Evolutionary conservation across 495 filamentous ascomycete species (phyloP).

Genomic region (Neurospora tetraspora): DNA sequence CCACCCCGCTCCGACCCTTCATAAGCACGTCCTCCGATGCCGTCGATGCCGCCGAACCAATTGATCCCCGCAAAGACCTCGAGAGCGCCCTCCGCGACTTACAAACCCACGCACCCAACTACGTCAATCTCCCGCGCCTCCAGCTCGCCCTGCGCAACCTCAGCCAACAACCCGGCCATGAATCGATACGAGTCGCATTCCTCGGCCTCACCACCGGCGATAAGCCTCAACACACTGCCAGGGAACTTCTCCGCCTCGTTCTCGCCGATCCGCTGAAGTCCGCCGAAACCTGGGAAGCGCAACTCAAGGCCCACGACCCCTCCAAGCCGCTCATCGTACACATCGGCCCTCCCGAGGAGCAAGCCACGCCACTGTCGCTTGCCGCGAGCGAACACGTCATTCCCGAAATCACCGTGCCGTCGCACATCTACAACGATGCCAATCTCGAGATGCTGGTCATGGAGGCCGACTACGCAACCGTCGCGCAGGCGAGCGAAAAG

Average conservation of each 20-base stretch:
- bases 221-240: constrained; percentile 22
- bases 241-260: constrained; percentile 56
- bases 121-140: constrained; percentile 65
- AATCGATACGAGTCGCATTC: constrained; percentile 62
- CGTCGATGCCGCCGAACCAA: not conserved
- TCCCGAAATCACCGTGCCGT: constrained; percentile 48
- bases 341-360: constrained; percentile 18
- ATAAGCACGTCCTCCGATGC: not conserved
- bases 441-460: constrained; percentile 75
- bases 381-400: constrained; percentile 23
- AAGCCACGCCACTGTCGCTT: constrained; percentile 6
- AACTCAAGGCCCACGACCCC: constrained; percentile 41
- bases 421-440: constrained; percentile 53
- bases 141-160: constrained; percentile 72
- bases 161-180: constrained; percentile 47
- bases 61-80: constrained; percentile 38
- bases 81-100: constrained; percentile 52
- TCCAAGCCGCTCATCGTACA: constrained; percentile 37
- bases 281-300: constrained; percentile 60
- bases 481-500: constrained; percentile 20
- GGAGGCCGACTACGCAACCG: constrained; percentile 35
- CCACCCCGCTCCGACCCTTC: not conserved
- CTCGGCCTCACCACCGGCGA: constrained; percentile 32
- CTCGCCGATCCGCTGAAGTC: constrained; percentile 67
- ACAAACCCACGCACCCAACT: constrained; percentile 49